Evolutionary conservation across 2,329 filamentous ascomycete species (phyloP).

Genomic region (Fusarium camptoceras): DNA sequence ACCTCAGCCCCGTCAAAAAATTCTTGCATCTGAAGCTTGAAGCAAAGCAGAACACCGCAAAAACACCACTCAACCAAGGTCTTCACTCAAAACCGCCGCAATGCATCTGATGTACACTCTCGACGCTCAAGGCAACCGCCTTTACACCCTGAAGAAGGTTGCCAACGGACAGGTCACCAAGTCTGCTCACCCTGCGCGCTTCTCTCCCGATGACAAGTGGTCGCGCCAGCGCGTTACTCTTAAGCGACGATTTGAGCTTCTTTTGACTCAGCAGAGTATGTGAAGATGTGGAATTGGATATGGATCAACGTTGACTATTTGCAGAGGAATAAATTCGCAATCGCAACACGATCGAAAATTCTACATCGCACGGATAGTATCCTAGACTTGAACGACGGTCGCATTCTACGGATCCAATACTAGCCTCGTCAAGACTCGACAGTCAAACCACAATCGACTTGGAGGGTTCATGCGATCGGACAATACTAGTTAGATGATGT

Average conservation of each 20-base stretch:
- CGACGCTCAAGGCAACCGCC: slow-evolving; percentile 83
- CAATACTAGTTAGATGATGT: background rate
- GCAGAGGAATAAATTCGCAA: slow-evolving; percentile 38
- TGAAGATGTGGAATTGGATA: slow-evolving; percentile 20
- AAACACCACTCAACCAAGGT: slow-evolving; percentile 6
- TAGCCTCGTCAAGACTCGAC: background rate
- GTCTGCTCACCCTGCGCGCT: slow-evolving; percentile 94
- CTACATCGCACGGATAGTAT: too few relatives aligned
- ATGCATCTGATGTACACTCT: slow-evolving; percentile 86
- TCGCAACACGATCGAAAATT: background rate
- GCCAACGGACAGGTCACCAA: slow-evolving; percentile 87
- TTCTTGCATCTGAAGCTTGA: too few relatives aligned
- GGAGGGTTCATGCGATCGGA: too few relatives aligned
- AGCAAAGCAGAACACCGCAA: slow-evolving; percentile 2
- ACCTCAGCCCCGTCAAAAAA: slow-evolving; percentile 29
- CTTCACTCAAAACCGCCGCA: slow-evolving; percentile 25
- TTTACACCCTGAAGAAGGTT: slow-evolving; percentile 96
- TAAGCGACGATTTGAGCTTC: slow-evolving; percentile 90
- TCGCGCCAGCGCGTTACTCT: slow-evolving; percentile 94
- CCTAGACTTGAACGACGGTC: background rate
- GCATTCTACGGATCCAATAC: background rate
- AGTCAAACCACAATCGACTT: too few relatives aligned
- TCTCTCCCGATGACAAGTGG: slow-evolving; percentile 99
- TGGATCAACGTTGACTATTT: too few relatives aligned
- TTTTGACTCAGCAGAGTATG: slow-evolving; percentile 81